Evolutionary conservation across 108 stramenopile genomes (phyloP).

Genomic region (Nannochloropsis granulata): DNA sequence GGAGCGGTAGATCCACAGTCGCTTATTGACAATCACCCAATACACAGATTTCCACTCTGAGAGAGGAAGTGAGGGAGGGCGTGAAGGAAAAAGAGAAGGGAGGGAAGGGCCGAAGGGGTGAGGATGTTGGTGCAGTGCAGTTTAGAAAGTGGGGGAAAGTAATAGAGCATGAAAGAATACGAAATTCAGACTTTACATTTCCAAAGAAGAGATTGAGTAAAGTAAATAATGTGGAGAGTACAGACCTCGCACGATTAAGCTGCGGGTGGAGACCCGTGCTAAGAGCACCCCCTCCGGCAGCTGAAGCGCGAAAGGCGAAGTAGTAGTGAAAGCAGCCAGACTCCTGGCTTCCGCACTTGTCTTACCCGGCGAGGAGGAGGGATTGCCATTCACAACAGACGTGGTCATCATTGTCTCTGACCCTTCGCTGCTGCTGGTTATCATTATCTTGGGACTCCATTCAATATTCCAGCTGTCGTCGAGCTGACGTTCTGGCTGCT

Average conservation of each 20-base stretch:
- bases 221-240: too few species aligned
- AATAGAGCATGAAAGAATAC: too few species aligned
- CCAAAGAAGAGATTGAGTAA: too few species aligned
- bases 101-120: background rate
- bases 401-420: too few species aligned
- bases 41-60: background rate
- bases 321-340: too few species aligned
- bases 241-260: background rate
- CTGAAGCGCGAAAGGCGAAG: background rate
- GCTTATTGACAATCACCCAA: background rate
- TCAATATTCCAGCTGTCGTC: background rate
- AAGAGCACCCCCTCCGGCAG: background rate
- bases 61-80: background rate
- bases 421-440: too few species aligned
- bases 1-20: background rate
- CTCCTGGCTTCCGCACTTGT: too few species aligned
- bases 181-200: too few species aligned
- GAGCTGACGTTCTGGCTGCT: background rate
- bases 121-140: background rate
- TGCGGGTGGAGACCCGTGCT: background rate
- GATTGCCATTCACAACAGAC: too few species aligned
- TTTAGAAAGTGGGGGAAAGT: background rate
- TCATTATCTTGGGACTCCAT: background rate
- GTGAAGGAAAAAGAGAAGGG: background rate
- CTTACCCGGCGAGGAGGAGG: too few species aligned